A percentile compares a stretch with the other conserved stretches of the same genome.
Conservation (phyloP, 257 asterid genomes). For the Solanum arcanum region DNA sequence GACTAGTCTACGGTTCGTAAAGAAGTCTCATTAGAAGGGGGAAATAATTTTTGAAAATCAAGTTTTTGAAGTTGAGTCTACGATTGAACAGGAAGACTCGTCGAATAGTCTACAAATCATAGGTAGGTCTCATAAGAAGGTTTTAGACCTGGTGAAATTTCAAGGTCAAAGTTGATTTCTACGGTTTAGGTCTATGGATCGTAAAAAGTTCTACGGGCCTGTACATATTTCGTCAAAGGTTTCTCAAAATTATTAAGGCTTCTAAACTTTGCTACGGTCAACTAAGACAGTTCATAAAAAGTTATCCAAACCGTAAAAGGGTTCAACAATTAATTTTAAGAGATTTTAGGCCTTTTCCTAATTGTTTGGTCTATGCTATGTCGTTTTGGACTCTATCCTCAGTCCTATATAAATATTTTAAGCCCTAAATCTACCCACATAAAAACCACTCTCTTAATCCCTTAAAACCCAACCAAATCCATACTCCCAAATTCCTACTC, state of each 20-base stretch:
- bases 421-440: no score
- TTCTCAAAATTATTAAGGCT: neutral
- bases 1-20: neutral
- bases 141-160: neutral
- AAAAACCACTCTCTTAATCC: no score
- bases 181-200: neutral
- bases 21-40: neutral
- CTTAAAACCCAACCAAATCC: no score
- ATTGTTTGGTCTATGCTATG: neutral
- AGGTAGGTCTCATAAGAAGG: no score
- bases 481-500: no score
- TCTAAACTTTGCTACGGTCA: neutral
- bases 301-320: no score
- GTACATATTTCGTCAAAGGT: neutral
- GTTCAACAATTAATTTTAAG: neutral
- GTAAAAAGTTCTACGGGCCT: neutral
- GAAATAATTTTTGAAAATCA: no score
- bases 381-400: neutral
- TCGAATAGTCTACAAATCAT: no score
- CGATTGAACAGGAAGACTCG: fast-evolving
- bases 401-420: no score
- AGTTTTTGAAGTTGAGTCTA: neutral
- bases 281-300: neutral
- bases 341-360: neutral
- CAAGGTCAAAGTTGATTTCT: neutral